These are phyloP conservation scores for Adansonia madagascariensis DNA, from an alignment of 441 rosid species.

Conservation along the genomic window DNA sequence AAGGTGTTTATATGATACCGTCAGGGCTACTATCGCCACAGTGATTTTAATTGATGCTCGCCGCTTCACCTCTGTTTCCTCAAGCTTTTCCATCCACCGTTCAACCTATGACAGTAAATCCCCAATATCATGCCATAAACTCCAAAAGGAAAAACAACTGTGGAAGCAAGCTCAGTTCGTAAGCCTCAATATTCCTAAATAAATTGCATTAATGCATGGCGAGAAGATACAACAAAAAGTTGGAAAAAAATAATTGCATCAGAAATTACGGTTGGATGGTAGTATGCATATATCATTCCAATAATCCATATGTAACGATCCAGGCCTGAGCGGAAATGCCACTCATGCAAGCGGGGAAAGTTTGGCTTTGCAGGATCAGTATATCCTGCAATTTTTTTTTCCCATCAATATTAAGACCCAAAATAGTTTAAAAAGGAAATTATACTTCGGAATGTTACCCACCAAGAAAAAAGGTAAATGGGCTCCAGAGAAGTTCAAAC, in stretches of 20 bases:
- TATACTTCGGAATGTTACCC: conserved; percentile 35
- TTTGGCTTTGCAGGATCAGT: conserved; percentile 70
- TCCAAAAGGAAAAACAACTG: neutral
- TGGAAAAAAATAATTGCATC: neutral
- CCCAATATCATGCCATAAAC: conserved; percentile 15
- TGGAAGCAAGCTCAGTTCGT: neutral
- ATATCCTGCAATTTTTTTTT: conserved; percentile 52
- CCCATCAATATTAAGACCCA: conserved; percentile 10
- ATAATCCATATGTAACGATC: conserved; percentile 85
- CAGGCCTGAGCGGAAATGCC: conserved; percentile 88
- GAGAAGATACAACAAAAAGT: neutral
- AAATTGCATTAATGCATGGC: conserved; percentile 14
- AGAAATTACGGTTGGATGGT: conserved; percentile 71
- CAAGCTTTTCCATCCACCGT: conserved; percentile 81
- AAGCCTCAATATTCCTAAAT: conserved; percentile 28
- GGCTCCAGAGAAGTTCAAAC: conserved; percentile 73
- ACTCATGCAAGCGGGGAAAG: conserved; percentile 65
- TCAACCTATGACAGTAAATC: conserved; percentile 54
- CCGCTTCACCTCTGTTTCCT: conserved; percentile 61
- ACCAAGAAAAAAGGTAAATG: conserved; percentile 69
- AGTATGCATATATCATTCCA: conserved; percentile 83
- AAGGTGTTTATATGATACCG: conserved; percentile 40
- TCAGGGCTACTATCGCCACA: conserved; percentile 42
- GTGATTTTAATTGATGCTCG: conserved; percentile 54
- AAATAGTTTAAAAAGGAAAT: conserved; percentile 19